Percentiles rank a stretch among this genome's conserved stretches.
These are phyloP conservation scores for Vitis cinerea DNA, from an alignment of 164 flowering plant genomes.

Conservation along the genomic window DNA sequence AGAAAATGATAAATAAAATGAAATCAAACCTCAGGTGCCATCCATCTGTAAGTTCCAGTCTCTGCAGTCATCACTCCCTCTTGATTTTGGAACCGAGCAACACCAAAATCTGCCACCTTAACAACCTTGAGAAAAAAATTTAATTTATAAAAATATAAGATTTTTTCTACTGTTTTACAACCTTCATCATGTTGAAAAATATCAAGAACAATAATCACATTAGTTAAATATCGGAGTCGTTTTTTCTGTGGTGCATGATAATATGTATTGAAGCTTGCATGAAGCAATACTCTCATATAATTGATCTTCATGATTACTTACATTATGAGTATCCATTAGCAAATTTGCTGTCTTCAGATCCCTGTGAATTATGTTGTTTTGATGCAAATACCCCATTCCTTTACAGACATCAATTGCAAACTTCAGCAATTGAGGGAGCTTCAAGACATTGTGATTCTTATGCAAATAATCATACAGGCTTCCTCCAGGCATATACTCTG, in stretches of 20 bases:
- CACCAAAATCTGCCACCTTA: constrained; percentile 98
- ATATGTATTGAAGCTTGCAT: neutral
- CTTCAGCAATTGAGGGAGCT: constrained; percentile 62
- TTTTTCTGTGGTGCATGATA: neutral
- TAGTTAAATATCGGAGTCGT: too few species aligned
- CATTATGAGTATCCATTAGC: constrained; percentile 75
- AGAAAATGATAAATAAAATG: neutral
- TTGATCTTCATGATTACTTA: constrained; percentile 26
- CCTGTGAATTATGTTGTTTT: constrained; percentile 82
- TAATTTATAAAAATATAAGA: constrained; percentile 3
- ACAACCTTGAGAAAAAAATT: constrained; percentile 56
- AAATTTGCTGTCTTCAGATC: constrained; percentile 97
- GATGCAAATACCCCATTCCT: constrained; percentile 96
- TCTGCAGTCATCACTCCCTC: constrained; percentile 98
- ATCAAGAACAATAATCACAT: too few species aligned
- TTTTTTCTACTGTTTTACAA: neutral
- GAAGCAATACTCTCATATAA: neutral
- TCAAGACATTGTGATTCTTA: constrained; percentile 56
- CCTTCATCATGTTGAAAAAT: too few species aligned
- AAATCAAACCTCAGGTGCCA: constrained; percentile 91
- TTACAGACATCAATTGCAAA: constrained; percentile 86
- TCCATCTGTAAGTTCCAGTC: constrained; percentile 97
- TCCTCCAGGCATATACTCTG: constrained; percentile 97
- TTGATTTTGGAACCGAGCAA: constrained; percentile 84
- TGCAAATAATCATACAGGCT: constrained; percentile 89